These are phyloP conservation scores for Helotiales sp. DNA, from an alignment of 2,329 filamentous ascomycete species.

Conservation along the genomic window DNA sequence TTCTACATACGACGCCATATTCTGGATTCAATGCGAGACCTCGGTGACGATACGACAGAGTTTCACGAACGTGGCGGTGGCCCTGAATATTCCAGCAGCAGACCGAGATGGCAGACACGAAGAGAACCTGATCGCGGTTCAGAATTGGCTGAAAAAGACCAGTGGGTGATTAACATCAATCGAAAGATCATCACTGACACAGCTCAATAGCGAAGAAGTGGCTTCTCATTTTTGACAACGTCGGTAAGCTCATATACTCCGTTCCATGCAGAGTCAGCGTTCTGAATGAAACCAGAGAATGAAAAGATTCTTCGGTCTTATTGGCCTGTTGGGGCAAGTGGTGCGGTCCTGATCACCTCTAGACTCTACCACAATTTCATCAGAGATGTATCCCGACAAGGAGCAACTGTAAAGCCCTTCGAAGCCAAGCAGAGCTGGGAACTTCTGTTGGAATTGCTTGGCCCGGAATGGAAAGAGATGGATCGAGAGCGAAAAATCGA, in stretches of 20 bases:
- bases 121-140: conserved; percentile 28
- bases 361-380: conserved; percentile 38
- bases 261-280: background rate
- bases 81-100: conserved; percentile 35
- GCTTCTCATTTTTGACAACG: conserved; percentile 33
- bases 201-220: background rate
- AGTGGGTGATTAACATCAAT: conserved; percentile 1
- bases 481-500: background rate
- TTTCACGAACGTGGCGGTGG: conserved; percentile 38
- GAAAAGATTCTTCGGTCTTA: conserved; percentile 31
- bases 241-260: conserved; percentile 19
- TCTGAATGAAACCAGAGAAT: background rate
- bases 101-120: conserved; percentile 23
- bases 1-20: conserved; percentile 35
- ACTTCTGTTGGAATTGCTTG: conserved; percentile 29
- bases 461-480: conserved; percentile 20
- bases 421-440: conserved; percentile 27
- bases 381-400: conserved; percentile 29
- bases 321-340: conserved; percentile 34
- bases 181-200: background rate
- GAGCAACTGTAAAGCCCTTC: conserved; percentile 33
- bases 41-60: conserved; percentile 36
- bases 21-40: conserved; percentile 39
- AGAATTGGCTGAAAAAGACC: conserved; percentile 30
- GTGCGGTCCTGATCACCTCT: conserved; percentile 36